A percentile compares a stretch with the other conserved stretches of the same genome.
Conservation (phyloP, 345 rosid species). For the Pistacia atlantica region DNA sequence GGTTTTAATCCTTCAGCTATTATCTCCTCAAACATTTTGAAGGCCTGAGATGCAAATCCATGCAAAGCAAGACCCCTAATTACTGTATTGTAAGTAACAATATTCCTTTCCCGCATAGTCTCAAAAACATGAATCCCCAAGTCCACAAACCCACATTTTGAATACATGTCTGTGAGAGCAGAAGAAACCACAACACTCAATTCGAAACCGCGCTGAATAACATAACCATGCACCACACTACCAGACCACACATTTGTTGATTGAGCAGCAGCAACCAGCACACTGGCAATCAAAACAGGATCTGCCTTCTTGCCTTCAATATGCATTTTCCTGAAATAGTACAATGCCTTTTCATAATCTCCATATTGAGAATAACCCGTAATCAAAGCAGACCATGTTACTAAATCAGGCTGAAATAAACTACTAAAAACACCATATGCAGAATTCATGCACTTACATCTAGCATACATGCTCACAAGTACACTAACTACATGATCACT, state of each 20-base stretch:
- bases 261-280: slow-evolving; percentile 62
- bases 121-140: slow-evolving; percentile 51
- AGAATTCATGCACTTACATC: slow-evolving; percentile 55
- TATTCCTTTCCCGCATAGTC: slow-evolving; percentile 43
- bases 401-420: slow-evolving; percentile 64
- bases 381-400: slow-evolving; percentile 78
- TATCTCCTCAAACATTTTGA: slow-evolving; percentile 59
- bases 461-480: slow-evolving; percentile 72
- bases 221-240: slow-evolving; percentile 56
- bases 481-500: slow-evolving; percentile 61
- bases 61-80: slow-evolving; percentile 75
- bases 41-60: slow-evolving; percentile 66
- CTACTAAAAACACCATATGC: slow-evolving; percentile 53
- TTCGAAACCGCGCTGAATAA: slow-evolving; percentile 60
- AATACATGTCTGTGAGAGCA: slow-evolving; percentile 77
- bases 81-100: slow-evolving; percentile 66
- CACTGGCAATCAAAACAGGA: slow-evolving; percentile 55
- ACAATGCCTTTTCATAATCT: slow-evolving; percentile 52
- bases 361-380: slow-evolving; percentile 65
- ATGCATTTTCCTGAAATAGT: slow-evolving; percentile 47
- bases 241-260: slow-evolving; percentile 57
- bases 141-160: slow-evolving; percentile 68
- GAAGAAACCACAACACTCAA: slow-evolving; percentile 61
- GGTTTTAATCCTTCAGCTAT: slow-evolving; percentile 50
- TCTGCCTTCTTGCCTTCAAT: slow-evolving; percentile 57